A percentile compares a stretch with the other conserved stretches of the same genome.
Conservation (phyloP, 2,329 filamentous ascomycete genomes). For the Hypocreales sp. region DNA sequence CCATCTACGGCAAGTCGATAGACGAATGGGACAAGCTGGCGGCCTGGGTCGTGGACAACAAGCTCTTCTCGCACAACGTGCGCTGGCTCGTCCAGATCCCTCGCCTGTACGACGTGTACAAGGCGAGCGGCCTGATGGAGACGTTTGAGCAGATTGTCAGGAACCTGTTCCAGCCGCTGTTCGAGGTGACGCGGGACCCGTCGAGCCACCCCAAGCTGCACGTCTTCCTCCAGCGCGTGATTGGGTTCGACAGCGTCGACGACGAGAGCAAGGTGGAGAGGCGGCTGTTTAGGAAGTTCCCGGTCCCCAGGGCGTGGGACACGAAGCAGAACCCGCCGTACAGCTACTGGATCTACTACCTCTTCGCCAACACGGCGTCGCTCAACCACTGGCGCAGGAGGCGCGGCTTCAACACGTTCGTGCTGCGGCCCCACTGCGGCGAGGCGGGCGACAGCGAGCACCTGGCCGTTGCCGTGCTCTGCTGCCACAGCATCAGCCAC, state of each 20-base stretch:
- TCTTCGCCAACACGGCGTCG: conserved; percentile 86
- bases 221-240: conserved; percentile 83
- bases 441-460: conserved; percentile 96
- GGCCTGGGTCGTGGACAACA: conserved; percentile 95
- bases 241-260: conserved; percentile 95
- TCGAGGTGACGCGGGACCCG: conserved; percentile 84
- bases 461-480: conserved; percentile 77
- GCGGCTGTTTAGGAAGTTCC: conserved; percentile 89
- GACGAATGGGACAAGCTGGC: conserved; percentile 98
- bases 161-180: conserved; percentile 87
- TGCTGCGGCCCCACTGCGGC: conserved; percentile 85
- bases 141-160: conserved; percentile 80
- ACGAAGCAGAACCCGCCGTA: conserved; percentile 95
- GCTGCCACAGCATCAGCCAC: conserved; percentile 94
- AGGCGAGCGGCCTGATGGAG: conserved; percentile 71
- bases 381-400: conserved; percentile 84
- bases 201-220: conserved; percentile 82
- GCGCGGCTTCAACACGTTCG: conserved; percentile 89
- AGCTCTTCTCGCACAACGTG: conserved; percentile 93
- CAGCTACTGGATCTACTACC: conserved; percentile 97
- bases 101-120: conserved; percentile 90
- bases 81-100: conserved; percentile 95
- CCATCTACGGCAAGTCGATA: conserved; percentile 81
- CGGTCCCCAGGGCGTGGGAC: conserved; percentile 74
- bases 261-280: conserved; percentile 96